These are phyloP conservation scores for Rhizopus stolonifer DNA, from an alignment of 371 early-diverging fungal species.

Conservation along the genomic window DNA sequence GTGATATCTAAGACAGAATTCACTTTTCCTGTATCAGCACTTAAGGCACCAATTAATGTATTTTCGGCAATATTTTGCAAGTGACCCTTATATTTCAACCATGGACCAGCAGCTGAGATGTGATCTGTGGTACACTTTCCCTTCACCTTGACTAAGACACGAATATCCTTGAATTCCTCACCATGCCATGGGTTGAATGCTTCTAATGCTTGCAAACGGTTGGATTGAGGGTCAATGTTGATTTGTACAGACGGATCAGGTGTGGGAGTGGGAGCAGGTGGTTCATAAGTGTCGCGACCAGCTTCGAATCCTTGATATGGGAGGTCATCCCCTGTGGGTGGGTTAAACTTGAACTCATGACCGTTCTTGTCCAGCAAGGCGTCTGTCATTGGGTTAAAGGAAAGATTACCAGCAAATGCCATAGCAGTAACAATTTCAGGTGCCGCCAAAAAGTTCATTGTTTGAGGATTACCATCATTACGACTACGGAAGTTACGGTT, in stretches of 20 bases:
- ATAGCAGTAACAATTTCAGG: conserved; percentile 96
- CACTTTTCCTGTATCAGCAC: conserved; percentile 87
- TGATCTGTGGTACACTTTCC: conserved; percentile 99
- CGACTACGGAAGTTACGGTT: conserved; percentile 97
- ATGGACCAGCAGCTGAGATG: conserved; percentile 94
- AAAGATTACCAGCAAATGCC: conserved; percentile 84
- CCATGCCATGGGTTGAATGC: conserved; percentile 83
- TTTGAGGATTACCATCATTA: conserved; percentile 94
- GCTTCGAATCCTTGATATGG: conserved; percentile 84
- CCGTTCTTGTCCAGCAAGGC: conserved; percentile 71
- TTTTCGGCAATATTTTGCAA: conserved; percentile 96
- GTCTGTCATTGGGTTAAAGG: conserved; percentile 93
- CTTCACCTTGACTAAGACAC: conserved; percentile 87
- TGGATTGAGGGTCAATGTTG: conserved; percentile 69
- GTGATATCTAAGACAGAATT: conserved; percentile 79
- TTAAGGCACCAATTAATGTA: conserved; percentile 94
- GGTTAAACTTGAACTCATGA: conserved; percentile 72
- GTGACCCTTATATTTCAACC: conserved; percentile 97
- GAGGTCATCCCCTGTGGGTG: conserved; percentile 86
- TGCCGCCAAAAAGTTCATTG: conserved; percentile 92
- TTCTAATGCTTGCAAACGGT: conserved; percentile 83
- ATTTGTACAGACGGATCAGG: conserved; percentile 61
- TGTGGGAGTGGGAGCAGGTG: conserved; percentile 59
- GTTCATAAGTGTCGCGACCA: conserved; percentile 67
- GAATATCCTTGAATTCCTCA: conserved; percentile 72